Base-by-base conservation (phyloP, 768 basidiomycete genomes). In the Exsudoporus frostii region DNA sequence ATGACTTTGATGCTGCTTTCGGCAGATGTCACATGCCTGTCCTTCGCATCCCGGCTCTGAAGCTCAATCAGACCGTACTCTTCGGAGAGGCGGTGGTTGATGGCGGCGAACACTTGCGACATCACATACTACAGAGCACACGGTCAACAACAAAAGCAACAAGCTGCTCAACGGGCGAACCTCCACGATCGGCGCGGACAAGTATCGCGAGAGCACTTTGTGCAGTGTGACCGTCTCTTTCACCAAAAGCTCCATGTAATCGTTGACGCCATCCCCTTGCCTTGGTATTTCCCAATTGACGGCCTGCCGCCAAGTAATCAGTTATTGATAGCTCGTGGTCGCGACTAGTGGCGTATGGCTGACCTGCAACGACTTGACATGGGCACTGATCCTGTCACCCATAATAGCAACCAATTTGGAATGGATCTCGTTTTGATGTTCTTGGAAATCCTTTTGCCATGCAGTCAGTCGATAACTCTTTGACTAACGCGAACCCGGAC, bases 351-450 rank as follows among this genome's bases (percentile, higher is more conserved):
- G 39, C 53, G 42, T 42, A 46, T 52, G 65, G 59, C 71, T 67
- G 57, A 88, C 92, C 75, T 90, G 85, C 48, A 98, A 77, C 24
- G 88, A 78, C 62, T 83, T 86, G 66, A 92, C 87, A 68, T 98
- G 96, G 1, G 88, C 85, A 60, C 77, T 82, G 41, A 98, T 75
- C 51, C 96, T 82, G 72, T 98, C 96, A 36, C 93, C 88, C 97
- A 99, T 99, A 73, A 98, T 99, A 39, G 92, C 90, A 54, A 99
- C 88, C 50, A 99, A 78, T 74, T 99, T 99, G 47, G 92, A 83
- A 70, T 98, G 96, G 49, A 99, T 98, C 76, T 98, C 97, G 65
- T 96, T 91, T 71, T 99, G 97, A 71, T 99, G 97, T 70, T 98
- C 97, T 79, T 98, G 96, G 65, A 90, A 98, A 71, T 98, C 97